Percentiles rank a stretch among this genome's conserved stretches.
These are phyloP conservation scores for Starmerella bombicola DNA, from an alignment of 805 yeast species.

Conservation along the genomic window DNA sequence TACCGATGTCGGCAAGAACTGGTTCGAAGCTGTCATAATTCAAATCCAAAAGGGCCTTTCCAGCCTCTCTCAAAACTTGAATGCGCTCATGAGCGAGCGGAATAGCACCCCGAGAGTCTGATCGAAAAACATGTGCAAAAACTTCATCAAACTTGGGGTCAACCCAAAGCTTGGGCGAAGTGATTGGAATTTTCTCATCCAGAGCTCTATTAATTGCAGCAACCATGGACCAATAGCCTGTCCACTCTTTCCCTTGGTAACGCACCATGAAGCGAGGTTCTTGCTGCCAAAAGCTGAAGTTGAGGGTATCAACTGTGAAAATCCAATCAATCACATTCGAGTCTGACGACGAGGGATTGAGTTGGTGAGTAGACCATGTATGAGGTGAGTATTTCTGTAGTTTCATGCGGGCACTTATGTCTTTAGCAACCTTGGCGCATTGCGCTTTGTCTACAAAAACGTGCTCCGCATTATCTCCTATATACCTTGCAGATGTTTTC, in stretches of 20 bases:
- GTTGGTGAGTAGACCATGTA: constrained; percentile 30
- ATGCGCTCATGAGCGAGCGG: constrained; percentile 31
- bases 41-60: constrained; percentile 20
- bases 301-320: constrained; percentile 33
- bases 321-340: constrained; percentile 30
- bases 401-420: constrained; percentile 25
- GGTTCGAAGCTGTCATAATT: constrained; percentile 20
- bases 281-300: constrained; percentile 36
- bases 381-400: constrained; percentile 26
- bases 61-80: constrained; percentile 31
- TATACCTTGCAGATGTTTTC: constrained; percentile 7
- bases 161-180: constrained; percentile 30
- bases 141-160: constrained; percentile 23
- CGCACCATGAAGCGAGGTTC: constrained; percentile 29
- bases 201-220: constrained; percentile 36
- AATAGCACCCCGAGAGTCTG: constrained; percentile 26
- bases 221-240: constrained; percentile 37
- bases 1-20: constrained; percentile 22
- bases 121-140: constrained; percentile 26
- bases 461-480: constrained; percentile 20
- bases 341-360: constrained; percentile 26
- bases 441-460: constrained; percentile 25
- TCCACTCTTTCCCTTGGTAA: constrained; percentile 28
- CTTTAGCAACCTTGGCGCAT: constrained; percentile 28
- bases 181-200: constrained; percentile 31